Evolutionary conservation across 768 basidiomycete species (phyloP), one percentile per base, ranked within the genome.

Genomic region (Russula sp.): DNA sequence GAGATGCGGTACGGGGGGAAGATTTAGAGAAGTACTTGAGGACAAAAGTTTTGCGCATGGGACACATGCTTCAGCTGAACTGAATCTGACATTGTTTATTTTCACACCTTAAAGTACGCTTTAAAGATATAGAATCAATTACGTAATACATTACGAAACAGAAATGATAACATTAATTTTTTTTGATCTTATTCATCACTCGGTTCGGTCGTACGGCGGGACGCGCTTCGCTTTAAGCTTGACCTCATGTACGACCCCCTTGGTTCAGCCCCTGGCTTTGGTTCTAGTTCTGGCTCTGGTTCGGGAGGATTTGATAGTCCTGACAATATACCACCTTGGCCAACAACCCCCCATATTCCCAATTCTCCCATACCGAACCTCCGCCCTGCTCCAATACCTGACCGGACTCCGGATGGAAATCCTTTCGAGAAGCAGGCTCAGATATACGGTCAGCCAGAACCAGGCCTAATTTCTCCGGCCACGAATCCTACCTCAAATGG

Each of bases 11-110:
- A 9, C 77, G 86, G 59, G 91, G 94, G 1, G 84, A 84, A 60
- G 97, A 99, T 71, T 74, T 99, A 69, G 94, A 98, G 70, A 93
- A 89, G 76, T 99, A 99, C 73, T 75, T 99, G 70, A 83, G 90
- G 73, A 98, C 97, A 44, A 99, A 99, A 74, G 86, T 98, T n/a
- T 76, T 93, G 72, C 82, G 89, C 64, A 99, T 99, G 97, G 97
- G 97, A 13, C 97, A 99, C 73, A 86, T 96, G 78, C 77, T 97
- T 32, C 84, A 87, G 37, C 71, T 88, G 57, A 56, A 71, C 22
- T 35, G 14, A 14, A 11, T 16, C n/a, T 59, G 40, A 52, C 11
- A 44, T 52, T 18, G 22, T 27, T 31, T 57, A 50, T 53, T 35
- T 53, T 44, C 16, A 34, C 52, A 34, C 16, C 16, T 40, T 40